Base-by-base conservation (phyloP, 371 early-diverging fungal genomes). In the Mucor lusitanicus region DNA sequence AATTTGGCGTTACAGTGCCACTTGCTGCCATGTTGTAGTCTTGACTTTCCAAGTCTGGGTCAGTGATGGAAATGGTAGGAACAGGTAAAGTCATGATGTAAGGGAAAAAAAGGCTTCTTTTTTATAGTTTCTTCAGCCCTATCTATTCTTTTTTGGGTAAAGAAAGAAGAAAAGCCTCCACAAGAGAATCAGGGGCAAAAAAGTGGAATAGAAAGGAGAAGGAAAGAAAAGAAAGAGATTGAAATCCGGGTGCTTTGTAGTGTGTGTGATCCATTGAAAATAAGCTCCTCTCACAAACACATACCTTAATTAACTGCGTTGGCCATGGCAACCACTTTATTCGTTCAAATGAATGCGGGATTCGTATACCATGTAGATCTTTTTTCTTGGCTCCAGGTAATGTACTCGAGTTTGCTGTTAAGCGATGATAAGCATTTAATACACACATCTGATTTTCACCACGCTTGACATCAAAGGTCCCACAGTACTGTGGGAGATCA, bases 21-120 rank as follows among this genome's bases (percentile, higher is more conserved):
- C 59, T 75, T 55, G 75, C 39, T 40, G 50, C 30, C 30, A 30
- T 30, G 30, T 30, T 70, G 28, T 74, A 65, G 23, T 78, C 76
- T 65, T 80, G 69, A 54, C 74, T 77, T 53, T 77, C 73, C 65
- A 78, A 48, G 37, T 83, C 78, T 59, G 83, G 83, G 59, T 73
- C 72, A 11, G 80, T 83, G 15, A 83, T 77, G 42, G 83, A 80
- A 55, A 83, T 80, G 33, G 80, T 83, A 32, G 83, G 83, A 48
- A 83, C 79, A 46, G 71, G 67, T 57, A 37, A 21, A 30, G 61
- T 61, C 61, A 65, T 65, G 17, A 6, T 23, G 21, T 3, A n/a
- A n/a, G n/a, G 37, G 25, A 54, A 28, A 54, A 17, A 28, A 30
- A 19, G 54, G 13, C 4, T 28, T 50, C 11, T 15, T 23, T 54